Evolutionary conservation across 169 alveolate genomes (phyloP), one percentile per base, ranked within the genome.

Genomic region (Ichthyophthirius multifiliis): DNA sequence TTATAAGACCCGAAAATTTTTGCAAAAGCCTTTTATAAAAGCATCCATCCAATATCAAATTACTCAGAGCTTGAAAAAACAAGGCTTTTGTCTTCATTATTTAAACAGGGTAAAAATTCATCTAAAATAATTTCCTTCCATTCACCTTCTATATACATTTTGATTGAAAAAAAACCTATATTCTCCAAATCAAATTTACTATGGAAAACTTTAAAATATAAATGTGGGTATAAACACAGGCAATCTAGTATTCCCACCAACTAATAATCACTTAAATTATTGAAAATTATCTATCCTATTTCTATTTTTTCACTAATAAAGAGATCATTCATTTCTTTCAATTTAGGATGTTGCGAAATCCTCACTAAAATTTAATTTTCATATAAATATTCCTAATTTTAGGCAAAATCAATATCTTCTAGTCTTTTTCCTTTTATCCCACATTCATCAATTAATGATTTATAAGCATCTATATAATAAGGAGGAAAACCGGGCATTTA

Each of bases 131-230:
- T 37, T 32, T 78, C 84, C 20, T 44, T 31, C 84, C 84, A 78
- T 5, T 65, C 39, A 35, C 73, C 48, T 13, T 55, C 34, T 35
- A 78, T 63, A 43, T 44, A 78, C 10, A 78, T 41, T 20, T 78
- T 78, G 15, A 78, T 20, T n/a, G 43, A 43, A 32, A 23, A 18
- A 65, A 78, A 78, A 64, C 84, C 84, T 10, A 65, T 78, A 16
- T 78, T 78, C 15, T 76, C 47, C 13, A 55, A 10, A 41, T 78
- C 84, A 44, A 64, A 78, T 78, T 67, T 78, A 10, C 75, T 67
- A 3, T 76, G 43, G 18, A 78, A 43, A 5, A 63, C 43, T 44
- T 78, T 78, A 15, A 55, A 45, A 20, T 64, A 45, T 9, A 78
- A 27, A 37, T 78, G 73, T 16, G 77, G 47, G 27, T 63, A 75